Evolutionary conservation across 2,329 filamentous ascomycete genomes (phyloP).

Genomic region (Rachicladosporium sp.): DNA sequence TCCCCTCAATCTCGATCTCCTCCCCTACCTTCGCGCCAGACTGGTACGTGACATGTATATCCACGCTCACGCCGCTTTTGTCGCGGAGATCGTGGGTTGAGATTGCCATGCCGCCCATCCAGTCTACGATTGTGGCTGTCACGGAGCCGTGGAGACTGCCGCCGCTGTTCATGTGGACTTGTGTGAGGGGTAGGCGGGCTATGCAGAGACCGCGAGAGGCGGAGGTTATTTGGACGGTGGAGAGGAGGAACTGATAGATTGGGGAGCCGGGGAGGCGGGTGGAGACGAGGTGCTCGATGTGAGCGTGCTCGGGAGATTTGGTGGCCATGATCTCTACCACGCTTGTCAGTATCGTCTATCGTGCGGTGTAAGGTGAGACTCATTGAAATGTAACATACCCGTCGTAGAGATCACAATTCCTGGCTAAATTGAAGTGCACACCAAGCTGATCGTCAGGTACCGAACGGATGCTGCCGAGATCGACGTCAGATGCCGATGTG

Average conservation of each 20-base stretch:
- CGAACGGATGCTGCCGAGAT: no score
- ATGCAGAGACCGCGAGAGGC: slow-evolving; percentile 34
- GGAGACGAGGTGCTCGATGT: slow-evolving; percentile 32
- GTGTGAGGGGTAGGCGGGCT: slow-evolving; percentile 31
- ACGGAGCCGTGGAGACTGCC: slow-evolving; percentile 60
- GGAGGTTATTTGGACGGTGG: slow-evolving; percentile 28
- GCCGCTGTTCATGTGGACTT: slow-evolving; percentile 54
- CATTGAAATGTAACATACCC: no score
- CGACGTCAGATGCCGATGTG: no score
- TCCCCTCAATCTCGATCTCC: slow-evolving; percentile 54
- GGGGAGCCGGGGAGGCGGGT: slow-evolving; percentile 30
- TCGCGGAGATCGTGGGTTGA: slow-evolving; percentile 49
- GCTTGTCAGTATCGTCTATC: no score
- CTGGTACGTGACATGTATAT: slow-evolving; percentile 63
- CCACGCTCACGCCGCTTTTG: slow-evolving; percentile 57
- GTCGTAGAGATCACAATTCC: no score
- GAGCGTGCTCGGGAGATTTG: slow-evolving; percentile 28
- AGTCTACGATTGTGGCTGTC: slow-evolving; percentile 59
- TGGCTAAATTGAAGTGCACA: no score
- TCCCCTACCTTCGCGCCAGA: slow-evolving; percentile 52
- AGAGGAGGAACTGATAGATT: slow-evolving; percentile 37
- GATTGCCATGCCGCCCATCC: slow-evolving; percentile 61
- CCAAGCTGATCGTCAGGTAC: no score
- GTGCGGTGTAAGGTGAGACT: no score
- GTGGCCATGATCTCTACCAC: slow-evolving; percentile 7